A percentile compares a stretch with the other conserved stretches of the same genome.
Evolutionary conservation across 805 yeast species (phyloP).

Genomic region (Ogataea nitratoaversa): DNA sequence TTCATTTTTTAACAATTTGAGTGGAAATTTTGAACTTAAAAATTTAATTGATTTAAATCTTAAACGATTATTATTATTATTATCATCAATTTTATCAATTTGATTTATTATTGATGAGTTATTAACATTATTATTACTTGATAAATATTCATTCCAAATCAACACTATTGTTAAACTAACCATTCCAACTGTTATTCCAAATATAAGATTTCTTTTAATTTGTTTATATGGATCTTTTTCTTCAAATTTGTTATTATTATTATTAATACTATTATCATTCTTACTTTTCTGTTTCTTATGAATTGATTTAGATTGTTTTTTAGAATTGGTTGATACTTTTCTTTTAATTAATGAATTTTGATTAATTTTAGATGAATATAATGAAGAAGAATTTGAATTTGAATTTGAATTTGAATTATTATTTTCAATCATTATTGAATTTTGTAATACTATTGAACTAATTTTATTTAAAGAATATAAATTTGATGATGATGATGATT

Average conservation of each 20-base stretch:
- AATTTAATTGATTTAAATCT: slow-evolving; percentile 4
- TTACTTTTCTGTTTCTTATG: neutral
- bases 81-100: slow-evolving; percentile 3
- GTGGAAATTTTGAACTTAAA: slow-evolving; percentile 2
- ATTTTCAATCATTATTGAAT: too few relatives aligned
- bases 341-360: too few relatives aligned
- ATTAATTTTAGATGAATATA: slow-evolving; percentile 3
- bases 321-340: too few relatives aligned
- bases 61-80: too few relatives aligned
- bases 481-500: slow-evolving; percentile 9
- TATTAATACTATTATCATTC: neutral
- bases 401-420: slow-evolving; percentile 3
- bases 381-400: neutral
- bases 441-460: slow-evolving; percentile 22
- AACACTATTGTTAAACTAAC: slow-evolving; percentile 27
- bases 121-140: neutral
- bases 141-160: slow-evolving; percentile 21
- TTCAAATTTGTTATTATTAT: slow-evolving; percentile 2
- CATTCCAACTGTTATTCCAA: slow-evolving; percentile 28
- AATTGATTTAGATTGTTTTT: neutral
- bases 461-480: slow-evolving; percentile 14
- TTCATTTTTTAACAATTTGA: slow-evolving; percentile 8
- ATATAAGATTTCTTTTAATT: slow-evolving; percentile 15
- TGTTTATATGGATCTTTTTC: slow-evolving; percentile 4
- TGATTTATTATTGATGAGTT: neutral